Conservation (phyloP, 495 filamentous ascomycete species). For the Bacidia rubella region DNA sequence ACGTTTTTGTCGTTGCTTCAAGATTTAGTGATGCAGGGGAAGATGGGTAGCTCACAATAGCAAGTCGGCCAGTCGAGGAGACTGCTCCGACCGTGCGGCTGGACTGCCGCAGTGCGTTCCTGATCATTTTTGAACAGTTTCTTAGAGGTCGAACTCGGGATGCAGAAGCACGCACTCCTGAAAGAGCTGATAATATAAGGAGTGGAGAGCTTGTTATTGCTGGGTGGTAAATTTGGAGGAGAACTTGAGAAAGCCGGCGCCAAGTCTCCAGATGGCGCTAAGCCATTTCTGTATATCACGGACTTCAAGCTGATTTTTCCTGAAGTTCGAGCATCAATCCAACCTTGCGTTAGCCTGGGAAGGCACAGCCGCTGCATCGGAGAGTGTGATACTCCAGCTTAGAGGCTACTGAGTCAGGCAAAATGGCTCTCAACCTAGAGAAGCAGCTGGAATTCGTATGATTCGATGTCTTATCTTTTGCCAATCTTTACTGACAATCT, state of each 20-base stretch:
- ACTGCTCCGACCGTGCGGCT: constrained; percentile 85
- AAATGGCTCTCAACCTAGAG: constrained; percentile 65
- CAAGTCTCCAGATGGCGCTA: background rate
- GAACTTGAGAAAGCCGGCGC: background rate
- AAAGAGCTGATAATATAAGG: constrained; percentile 3
- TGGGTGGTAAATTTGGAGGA: background rate
- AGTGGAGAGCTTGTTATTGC: background rate
- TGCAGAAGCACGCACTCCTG: background rate
- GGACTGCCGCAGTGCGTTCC: constrained; percentile 92
- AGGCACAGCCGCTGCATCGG: background rate
- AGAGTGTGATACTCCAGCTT: background rate
- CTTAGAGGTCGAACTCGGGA: background rate
- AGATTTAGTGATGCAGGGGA: too few relatives aligned
- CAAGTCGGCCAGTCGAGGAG: constrained; percentile 79
- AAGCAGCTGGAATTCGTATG: constrained; percentile 70
- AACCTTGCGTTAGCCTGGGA: background rate
- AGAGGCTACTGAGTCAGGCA: background rate
- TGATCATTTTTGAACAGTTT: constrained; percentile 60
- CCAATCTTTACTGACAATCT: constrained; percentile 17
- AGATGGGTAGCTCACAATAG: constrained; percentile 59
- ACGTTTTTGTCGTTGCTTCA: too few relatives aligned
- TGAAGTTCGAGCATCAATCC: background rate
- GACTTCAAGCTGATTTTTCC: background rate
- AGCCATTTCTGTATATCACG: background rate
- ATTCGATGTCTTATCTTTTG: background rate